Evolutionary conservation across 2,329 filamentous ascomycete genomes (phyloP), one percentile per base, ranked within the genome.

Genomic region (Ascochyta rabiei): DNA sequence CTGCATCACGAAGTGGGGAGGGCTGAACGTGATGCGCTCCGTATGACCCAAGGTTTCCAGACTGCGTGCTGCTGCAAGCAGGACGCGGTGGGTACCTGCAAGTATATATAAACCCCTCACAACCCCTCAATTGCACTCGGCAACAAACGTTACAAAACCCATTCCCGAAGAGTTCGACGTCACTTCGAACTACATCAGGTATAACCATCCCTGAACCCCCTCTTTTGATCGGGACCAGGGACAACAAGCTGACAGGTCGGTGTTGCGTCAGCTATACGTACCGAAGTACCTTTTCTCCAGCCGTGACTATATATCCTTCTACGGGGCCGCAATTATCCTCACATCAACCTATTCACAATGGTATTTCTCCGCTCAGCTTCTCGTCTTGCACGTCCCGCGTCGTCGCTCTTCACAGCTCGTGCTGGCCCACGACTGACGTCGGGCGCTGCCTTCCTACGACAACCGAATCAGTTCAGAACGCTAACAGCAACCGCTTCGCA

Each of bases 401-500:
- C 81, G 52, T 80, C 81, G 65, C 75, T 81, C 62, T 73, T 85
- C 64, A 79, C 78, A 62, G 72, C 77, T 61, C 71, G 76, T 61
- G 73, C 74, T 51, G 74, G 72, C 43, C 73, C 75, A 37, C 70
- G 76, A 57, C 68, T 76, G 61, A 67, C 75, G 43, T 65, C 71
- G 56, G 70, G 74, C 71, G 70, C 77, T 65, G 75, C 78, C 59
- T 77, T 80, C 60, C 63, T 77, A 66, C 76, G 77, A 53, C 70
- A 74, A 69, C 76, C 80, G 59, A 78, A 78, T 75, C 80, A 81
- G 67, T 77, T 81, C 75, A 82, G 84, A 79, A 83, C 80, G 80
- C 84, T 88, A 79, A 87, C 85, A 60, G 83, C 84, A 61, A 83
- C 84, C 73, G 82, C 87, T 64, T 81, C 81, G 68, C 85, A 85